Evolutionary conservation across 805 yeast genomes (phyloP).

Genomic region (Wickerhamomyces strasburgensis): DNA sequence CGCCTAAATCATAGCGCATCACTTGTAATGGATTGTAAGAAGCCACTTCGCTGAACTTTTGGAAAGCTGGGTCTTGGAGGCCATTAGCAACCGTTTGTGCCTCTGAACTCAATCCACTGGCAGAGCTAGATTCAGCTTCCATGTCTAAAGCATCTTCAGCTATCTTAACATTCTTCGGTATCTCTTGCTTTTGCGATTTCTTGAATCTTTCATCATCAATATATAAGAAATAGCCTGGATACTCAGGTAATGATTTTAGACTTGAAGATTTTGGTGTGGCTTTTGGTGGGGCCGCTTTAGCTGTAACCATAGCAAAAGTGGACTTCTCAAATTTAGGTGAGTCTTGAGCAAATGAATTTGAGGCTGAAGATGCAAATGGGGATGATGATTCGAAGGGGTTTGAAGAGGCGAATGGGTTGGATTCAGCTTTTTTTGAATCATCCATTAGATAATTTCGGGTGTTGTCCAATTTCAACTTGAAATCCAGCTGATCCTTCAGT

Average conservation of each 20-base stretch:
- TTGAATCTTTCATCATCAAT: slow-evolving; percentile 68
- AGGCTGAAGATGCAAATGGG: slow-evolving; percentile 18
- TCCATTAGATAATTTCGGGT: slow-evolving; percentile 33
- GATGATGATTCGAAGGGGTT: slow-evolving; percentile 8
- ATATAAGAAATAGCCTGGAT: slow-evolving; percentile 63
- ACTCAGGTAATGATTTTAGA: slow-evolving; percentile 37
- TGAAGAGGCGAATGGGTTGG: slow-evolving; percentile 36
- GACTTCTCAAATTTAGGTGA: neutral
- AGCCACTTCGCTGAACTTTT: slow-evolving; percentile 67
- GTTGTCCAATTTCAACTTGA: slow-evolving; percentile 37
- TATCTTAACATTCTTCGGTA: slow-evolving; percentile 51
- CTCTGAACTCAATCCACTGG: slow-evolving; percentile 31
- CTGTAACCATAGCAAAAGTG: slow-evolving; percentile 30
- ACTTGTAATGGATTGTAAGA: slow-evolving; percentile 85
- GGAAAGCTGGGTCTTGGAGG: slow-evolving; percentile 62
- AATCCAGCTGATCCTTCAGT: slow-evolving; percentile 37
- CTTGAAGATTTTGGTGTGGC: slow-evolving; percentile 19
- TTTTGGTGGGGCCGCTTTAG: slow-evolving; percentile 23
- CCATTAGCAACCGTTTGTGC: slow-evolving; percentile 46
- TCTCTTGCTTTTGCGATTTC: slow-evolving; percentile 33
- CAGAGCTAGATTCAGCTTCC: slow-evolving; percentile 28
- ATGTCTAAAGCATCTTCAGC: slow-evolving; percentile 45
- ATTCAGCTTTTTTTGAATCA: slow-evolving; percentile 28
- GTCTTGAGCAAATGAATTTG: slow-evolving; percentile 37
- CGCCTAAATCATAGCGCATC: slow-evolving; percentile 76